Conservation (phyloP, 306 rosid species). For the Vicia faba region DNA sequence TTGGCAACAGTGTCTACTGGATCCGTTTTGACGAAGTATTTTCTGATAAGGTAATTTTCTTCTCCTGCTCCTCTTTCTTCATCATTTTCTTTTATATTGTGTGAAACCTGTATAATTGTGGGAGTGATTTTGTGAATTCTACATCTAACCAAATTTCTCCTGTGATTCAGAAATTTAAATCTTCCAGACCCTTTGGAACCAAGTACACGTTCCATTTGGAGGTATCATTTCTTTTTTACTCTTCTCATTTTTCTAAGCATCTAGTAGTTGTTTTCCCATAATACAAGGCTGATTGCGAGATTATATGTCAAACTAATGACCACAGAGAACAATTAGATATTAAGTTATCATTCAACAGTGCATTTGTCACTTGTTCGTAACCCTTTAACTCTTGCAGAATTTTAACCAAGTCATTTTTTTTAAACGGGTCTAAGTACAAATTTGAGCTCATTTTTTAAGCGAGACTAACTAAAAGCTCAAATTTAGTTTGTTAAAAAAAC, state of each 20-base stretch:
- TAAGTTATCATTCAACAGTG: background rate
- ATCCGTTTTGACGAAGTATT: constrained; percentile 85
- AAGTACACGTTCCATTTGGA: constrained; percentile 91
- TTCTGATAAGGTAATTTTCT: constrained; percentile 67
- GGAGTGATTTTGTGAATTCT: constrained; percentile 26
- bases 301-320: constrained; percentile 23
- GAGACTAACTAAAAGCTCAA: background rate
- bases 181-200: constrained; percentile 91
- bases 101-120: background rate
- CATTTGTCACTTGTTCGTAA: background rate
- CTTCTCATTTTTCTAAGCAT: background rate
- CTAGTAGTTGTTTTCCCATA: constrained; percentile 12
- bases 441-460: background rate
- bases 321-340: constrained; percentile 11
- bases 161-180: constrained; percentile 78
- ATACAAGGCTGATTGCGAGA: background rate
- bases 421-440: background rate
- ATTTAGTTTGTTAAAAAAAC: background rate
- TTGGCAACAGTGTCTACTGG: constrained; percentile 92
- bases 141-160: constrained; percentile 27
- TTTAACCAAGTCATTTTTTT: background rate
- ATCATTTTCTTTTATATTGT: background rate
- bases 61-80: constrained; percentile 10
- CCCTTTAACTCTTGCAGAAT: background rate
- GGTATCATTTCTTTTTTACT: constrained; percentile 50